Base-by-base conservation (phyloP, 2,329 filamentous ascomycete species). In the Penicillium nordicum region DNA sequence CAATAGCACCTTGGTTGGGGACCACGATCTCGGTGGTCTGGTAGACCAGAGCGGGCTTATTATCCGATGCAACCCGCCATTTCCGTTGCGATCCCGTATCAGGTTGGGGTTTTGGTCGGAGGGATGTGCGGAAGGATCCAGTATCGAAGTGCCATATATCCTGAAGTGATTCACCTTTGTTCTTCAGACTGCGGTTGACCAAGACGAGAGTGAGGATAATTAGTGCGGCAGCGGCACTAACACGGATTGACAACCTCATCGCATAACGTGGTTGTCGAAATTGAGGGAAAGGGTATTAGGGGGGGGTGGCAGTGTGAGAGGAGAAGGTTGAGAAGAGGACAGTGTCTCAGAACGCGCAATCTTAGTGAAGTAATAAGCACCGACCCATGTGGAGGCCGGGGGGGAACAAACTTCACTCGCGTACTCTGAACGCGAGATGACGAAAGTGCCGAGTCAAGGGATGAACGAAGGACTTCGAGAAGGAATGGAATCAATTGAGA, bases 1-100 rank as follows among this genome's bases (percentile, higher is more conserved):
- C 72, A 48, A 78, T 73, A 14, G 71, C 69, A n/a, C 76, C 73
- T 45, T 76, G 70, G 58, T 72, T 70, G 2, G 69, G 69, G 4
- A 69, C 66, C 37, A 65, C 62, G 21, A 72, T 72, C 10, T 62
- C 61, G 4, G 65, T 70, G 6, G 61, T 67, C 40, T 71, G 65
- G 43, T 65, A 72, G 2, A 44, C 44, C 18, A 65, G n/a, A 12
- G 53, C 46, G 58, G 65, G 42, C 37, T 56, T 49, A 42, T 54
- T 43, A 12, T 51, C 57, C 16, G 57, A 56, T 11, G 57, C 64
- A 25, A 54, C 34, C 8, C 57, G 58, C 64, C 64, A 66, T 66
- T 64, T 66, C 7, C 64, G 62, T 27, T 41, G 61, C 38, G 44
- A 37, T 29, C 46, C 38, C 1, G 42, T 16, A 38, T 64, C 51